Conservation (phyloP, 2,329 filamentous ascomycete species). For the Plectosphaerella sp. region DNA sequence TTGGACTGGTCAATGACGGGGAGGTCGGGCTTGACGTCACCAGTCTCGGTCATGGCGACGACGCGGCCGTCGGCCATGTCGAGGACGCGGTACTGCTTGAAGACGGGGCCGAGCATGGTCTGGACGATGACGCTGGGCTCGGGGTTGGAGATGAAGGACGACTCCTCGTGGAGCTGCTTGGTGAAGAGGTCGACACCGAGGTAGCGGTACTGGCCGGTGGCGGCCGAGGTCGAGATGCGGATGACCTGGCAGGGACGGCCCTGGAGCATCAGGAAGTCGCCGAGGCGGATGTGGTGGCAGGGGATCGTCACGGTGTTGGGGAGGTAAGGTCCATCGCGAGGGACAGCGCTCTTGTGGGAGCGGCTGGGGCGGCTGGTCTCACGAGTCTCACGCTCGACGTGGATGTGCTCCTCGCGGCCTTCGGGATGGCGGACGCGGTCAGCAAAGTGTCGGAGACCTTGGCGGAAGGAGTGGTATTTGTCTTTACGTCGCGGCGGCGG, state of each 20-base stretch:
- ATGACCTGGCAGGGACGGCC: slow-evolving; percentile 99
- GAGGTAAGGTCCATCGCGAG: slow-evolving; percentile 25
- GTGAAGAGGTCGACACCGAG: slow-evolving; percentile 99
- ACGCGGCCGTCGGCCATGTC: slow-evolving; percentile 86
- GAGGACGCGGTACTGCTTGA: slow-evolving; percentile 99
- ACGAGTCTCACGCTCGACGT: slow-evolving; percentile 39
- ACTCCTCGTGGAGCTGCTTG: slow-evolving; percentile 99
- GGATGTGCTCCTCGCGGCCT: slow-evolving; percentile 36
- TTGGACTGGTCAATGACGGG: slow-evolving; percentile 92
- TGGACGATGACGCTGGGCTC: slow-evolving; percentile 95
- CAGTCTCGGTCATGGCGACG: slow-evolving; percentile 97
- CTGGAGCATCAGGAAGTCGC: slow-evolving; percentile 98
- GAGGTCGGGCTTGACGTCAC: slow-evolving; percentile 95
- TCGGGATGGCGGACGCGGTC: slow-evolving; percentile 48
- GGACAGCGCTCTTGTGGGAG: slow-evolving; percentile 7
- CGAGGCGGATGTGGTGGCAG: slow-evolving; percentile 98
- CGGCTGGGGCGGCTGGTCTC: slow-evolving; percentile 30
- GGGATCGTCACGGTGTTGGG: slow-evolving; percentile 95
- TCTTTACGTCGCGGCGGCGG: slow-evolving; percentile 29
- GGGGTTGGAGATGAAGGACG: slow-evolving; percentile 94
- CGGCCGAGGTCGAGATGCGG: slow-evolving; percentile 95
- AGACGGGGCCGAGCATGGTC: slow-evolving; percentile 98
- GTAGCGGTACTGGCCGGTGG: slow-evolving; percentile 99
- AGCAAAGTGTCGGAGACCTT: slow-evolving; percentile 47
- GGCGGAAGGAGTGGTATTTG: slow-evolving; percentile 55